Conservation (phyloP, 164 flowering plant species). For the Cinnamomum micranthum region DNA sequence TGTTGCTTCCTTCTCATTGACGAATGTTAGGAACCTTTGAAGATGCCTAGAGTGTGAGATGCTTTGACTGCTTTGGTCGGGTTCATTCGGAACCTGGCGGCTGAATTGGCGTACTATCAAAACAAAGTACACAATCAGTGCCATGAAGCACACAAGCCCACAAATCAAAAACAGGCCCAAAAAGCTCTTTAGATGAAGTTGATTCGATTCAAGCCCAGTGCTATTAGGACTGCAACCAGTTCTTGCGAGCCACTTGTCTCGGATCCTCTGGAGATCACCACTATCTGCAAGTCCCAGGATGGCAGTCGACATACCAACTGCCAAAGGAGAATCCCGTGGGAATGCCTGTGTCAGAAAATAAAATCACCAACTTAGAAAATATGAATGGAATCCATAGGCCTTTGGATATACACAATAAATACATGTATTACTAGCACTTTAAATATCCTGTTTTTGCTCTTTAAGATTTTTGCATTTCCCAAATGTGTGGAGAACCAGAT, state of each 20-base stretch:
- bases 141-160: constrained; percentile 58
- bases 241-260: constrained; percentile 60
- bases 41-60: constrained; percentile 35
- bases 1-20: no score
- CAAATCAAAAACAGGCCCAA: constrained; percentile 75
- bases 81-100: constrained; percentile 22
- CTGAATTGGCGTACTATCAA: constrained; percentile 31
- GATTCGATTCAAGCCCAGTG: constrained; percentile 35
- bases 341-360: constrained; percentile 45
- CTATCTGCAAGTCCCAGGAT: constrained; percentile 70
- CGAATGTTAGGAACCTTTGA: constrained; percentile 32
- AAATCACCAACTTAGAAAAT: no score
- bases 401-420: no score
- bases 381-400: no score
- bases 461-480: no score
- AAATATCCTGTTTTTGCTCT: no score
- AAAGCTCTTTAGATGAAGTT: constrained; percentile 65
- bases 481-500: no score
- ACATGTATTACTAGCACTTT: no score
- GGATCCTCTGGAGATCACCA: constrained; percentile 77
- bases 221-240: constrained; percentile 35
- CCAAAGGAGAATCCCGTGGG: constrained; percentile 76
- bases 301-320: constrained; percentile 83
- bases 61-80: constrained; percentile 17
- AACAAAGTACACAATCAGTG: constrained; percentile 46